A percentile compares a stretch with the other conserved stretches of the same genome.
phyloP scores from a whole-genome alignment of 108 stramenopile species.

The Aurantiochytrium sp. region DNA sequence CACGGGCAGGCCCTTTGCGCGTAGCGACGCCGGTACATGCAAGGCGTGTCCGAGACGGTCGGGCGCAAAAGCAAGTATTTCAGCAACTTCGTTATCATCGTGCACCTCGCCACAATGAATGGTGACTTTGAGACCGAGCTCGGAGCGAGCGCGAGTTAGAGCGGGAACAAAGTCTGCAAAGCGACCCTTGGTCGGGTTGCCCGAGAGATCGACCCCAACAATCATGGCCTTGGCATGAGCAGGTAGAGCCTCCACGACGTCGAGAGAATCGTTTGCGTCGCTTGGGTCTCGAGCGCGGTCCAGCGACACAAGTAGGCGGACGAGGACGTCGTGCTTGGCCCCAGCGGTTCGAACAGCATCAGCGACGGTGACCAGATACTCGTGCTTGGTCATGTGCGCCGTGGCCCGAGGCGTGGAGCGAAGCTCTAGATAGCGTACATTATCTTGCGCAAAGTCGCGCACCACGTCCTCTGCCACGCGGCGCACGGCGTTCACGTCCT shows the following conservation, averaged over 20 bases:
- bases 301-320: slow-evolving; percentile 61
- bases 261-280: neutral
- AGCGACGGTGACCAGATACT: slow-evolving; percentile 59
- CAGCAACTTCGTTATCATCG: neutral
- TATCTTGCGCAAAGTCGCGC: slow-evolving; percentile 62
- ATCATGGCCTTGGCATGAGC: slow-evolving; percentile 30
- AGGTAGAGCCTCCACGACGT: neutral
- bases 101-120: slow-evolving; percentile 61
- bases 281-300: slow-evolving; percentile 46
- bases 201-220: slow-evolving; percentile 80
- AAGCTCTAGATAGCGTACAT: slow-evolving; percentile 68
- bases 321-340: neutral
- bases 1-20: slow-evolving; percentile 2
- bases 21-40: neutral
- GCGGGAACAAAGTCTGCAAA: slow-evolving; percentile 24
- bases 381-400: slow-evolving; percentile 31
- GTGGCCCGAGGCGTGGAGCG: slow-evolving; percentile 70
- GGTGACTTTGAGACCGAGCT: slow-evolving; percentile 50
- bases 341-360: slow-evolving; percentile 50
- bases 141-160: slow-evolving; percentile 43
- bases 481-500: slow-evolving; percentile 46
- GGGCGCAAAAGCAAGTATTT: slow-evolving; percentile 24
- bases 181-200: slow-evolving; percentile 57
- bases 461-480: slow-evolving; percentile 62
- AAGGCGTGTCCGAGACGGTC: slow-evolving; percentile 34